Conservation (phyloP, 441 rosid genomes). For the Croton laevigatus region DNA sequence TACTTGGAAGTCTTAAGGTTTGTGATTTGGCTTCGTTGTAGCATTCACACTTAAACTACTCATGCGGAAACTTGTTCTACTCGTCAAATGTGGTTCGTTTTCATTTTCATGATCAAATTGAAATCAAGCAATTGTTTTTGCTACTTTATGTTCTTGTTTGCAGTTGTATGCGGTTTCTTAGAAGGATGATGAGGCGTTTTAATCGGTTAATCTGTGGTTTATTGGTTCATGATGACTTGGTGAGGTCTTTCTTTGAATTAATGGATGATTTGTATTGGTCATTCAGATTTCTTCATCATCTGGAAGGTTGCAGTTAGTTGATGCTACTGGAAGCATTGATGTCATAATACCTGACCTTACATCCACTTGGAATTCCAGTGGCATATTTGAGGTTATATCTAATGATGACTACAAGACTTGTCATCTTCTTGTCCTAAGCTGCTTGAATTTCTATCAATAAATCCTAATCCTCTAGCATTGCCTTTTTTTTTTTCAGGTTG, state of each 20-base stretch:
- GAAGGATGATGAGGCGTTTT: background rate
- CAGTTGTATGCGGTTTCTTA: background rate
- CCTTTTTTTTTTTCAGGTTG: conserved; percentile 50
- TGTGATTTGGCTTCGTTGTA: conserved; percentile 21
- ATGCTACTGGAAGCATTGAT: conserved; percentile 68
- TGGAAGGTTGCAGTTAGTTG: conserved; percentile 81
- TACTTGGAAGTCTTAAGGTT: conserved; percentile 82
- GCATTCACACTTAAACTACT: too few relatives aligned
- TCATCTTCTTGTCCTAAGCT: conserved; percentile 22
- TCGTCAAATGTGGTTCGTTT: conserved; percentile 11
- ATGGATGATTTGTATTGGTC: conserved; percentile 28
- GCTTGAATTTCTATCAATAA: conserved; percentile 16
- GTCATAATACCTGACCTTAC: conserved; percentile 64
- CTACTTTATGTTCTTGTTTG: background rate
- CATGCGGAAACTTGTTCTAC: background rate
- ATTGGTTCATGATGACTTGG: conserved; percentile 2
- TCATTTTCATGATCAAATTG: conserved; percentile 10
- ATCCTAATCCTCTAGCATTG: background rate
- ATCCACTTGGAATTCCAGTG: conserved; percentile 44
- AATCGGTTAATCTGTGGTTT: conserved; percentile 1
- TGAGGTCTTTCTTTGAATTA: conserved; percentile 13
- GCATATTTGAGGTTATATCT: conserved; percentile 59
- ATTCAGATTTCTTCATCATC: conserved; percentile 57
- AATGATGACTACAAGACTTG: conserved; percentile 17
- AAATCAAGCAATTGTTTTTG: background rate